phyloP scores from a whole-genome alignment of 2,329 filamentous ascomycete species.

The Waltergamsia citrina region DNA sequence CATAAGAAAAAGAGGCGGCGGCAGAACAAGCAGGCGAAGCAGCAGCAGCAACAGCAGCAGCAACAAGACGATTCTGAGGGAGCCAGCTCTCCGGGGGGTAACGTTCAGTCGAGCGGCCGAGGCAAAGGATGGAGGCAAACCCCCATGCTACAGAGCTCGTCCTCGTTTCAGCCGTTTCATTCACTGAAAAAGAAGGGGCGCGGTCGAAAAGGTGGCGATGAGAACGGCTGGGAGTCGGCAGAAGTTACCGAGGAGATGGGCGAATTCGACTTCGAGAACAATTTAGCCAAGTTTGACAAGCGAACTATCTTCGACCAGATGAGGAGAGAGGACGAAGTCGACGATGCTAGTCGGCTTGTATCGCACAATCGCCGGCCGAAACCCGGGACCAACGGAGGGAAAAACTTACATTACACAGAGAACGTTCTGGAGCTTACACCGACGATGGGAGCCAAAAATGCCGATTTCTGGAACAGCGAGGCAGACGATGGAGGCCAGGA shows the following conservation, averaged over 20 bases:
- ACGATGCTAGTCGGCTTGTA: conserved; percentile 85
- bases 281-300: conserved; percentile 92
- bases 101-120: conserved; percentile 14
- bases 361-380: conserved; percentile 70
- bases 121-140: conserved; percentile 52
- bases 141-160: conserved; percentile 48
- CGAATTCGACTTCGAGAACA: conserved; percentile 88
- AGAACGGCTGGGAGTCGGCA: conserved; percentile 91
- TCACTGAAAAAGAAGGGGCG: conserved; percentile 48
- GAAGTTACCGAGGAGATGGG: conserved; percentile 92
- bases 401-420: conserved; percentile 85
- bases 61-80: conserved; percentile 15
- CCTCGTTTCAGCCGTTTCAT: conserved; percentile 53
- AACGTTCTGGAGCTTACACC: conserved; percentile 68
- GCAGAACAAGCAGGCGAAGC: conserved; percentile 3
- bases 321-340: conserved; percentile 74
- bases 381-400: conserved; percentile 67
- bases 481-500: conserved; percentile 46
- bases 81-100: conserved; percentile 1
- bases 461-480: conserved; percentile 66
- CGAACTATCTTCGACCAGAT: conserved; percentile 86
- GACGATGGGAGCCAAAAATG: conserved; percentile 23
- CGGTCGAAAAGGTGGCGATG: conserved; percentile 29
- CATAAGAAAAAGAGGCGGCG: conserved; percentile 2
- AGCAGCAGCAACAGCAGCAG: conserved; percentile 17